Conservation (phyloP, 148 eudicot genomes). For the Rhododendron henanense region DNA sequence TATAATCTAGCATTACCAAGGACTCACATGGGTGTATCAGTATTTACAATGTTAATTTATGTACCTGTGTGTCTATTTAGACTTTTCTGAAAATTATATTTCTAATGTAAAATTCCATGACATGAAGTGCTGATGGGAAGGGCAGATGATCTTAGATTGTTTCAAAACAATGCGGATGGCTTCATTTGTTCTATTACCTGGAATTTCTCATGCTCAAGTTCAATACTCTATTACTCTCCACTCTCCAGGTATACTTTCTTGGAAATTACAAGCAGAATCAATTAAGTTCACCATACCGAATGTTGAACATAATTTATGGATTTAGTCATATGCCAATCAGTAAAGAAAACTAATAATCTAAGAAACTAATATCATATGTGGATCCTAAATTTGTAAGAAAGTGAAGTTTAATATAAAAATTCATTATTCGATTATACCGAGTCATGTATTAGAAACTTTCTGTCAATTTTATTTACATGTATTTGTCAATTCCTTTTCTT, state of each 20-base stretch:
- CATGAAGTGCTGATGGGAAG: constrained; percentile 94
- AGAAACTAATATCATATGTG: too few species aligned
- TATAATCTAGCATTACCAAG: not conserved
- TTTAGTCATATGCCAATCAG: too few species aligned
- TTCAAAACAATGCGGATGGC: constrained; percentile 72
- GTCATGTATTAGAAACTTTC: too few species aligned
- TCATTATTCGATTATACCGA: too few species aligned
- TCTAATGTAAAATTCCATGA: not conserved
- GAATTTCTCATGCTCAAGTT: constrained; percentile 70
- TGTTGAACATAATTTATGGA: not conserved
- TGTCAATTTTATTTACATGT: too few species aligned
- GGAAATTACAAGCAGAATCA: not conserved
- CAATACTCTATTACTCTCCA: constrained; percentile 63
- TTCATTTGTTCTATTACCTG: constrained; percentile 91
- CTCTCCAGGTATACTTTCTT: constrained; percentile 45
- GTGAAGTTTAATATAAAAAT: too few species aligned
- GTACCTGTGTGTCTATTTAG: not conserved
- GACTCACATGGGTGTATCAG: not conserved
- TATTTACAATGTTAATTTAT: not conserved
- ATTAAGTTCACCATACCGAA: not conserved
- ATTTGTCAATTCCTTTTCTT: not conserved
- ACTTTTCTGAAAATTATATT: not conserved
- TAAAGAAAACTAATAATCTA: too few species aligned
- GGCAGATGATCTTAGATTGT: constrained; percentile 52
- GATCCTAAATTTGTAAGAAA: too few species aligned